Base-by-base conservation (phyloP, 768 basidiomycete genomes). In the Russula dissimulans region DNA sequence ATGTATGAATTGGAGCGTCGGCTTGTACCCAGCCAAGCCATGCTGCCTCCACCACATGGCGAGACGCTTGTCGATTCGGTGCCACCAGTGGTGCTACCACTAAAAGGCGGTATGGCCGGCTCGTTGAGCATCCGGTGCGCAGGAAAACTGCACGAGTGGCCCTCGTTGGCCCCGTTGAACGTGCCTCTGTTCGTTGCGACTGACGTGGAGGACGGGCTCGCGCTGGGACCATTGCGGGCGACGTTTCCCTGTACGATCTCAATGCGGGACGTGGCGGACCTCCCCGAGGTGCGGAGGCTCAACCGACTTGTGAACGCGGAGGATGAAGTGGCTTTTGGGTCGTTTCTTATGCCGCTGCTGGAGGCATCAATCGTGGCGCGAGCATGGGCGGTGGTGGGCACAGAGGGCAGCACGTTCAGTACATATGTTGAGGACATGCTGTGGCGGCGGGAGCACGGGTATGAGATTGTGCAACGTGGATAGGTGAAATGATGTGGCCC, bases 321-420 rank as follows among this genome's bases (percentile, higher is more conserved):
- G 43, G 86, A 87, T 64, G 78, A 79, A 3, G 69, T 80, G 31
- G 66, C 55, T 36, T 68, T 89, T 64, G 75, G 67, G 18, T 66
- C 61, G 15, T 80, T 82, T 64, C 59, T 88, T 11, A 66, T 80
- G 22, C 86, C 88, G 2, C 80, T 89, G 59, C 65, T 91, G 36
- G 89, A 91, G 67, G 87, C 84, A 6, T 75, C 89, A 73, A 79
- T 93, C 34, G 79, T 82, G 15, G 80, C 81, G 3, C 76, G 77
- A 54, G 85, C 83, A 0, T 71, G 76, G 69, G 72, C 67, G 15
- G 78, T 89, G 34, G 80, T 85, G 0, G 87, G 86, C 2, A 92
- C 89, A 12, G 79, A 82, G 56, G 79, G 80, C 57, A 90, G 87
- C 66, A 91, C 90, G 34, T 91, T 89, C 65, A 87, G 86, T 69